Evolutionary conservation across 2,329 filamentous ascomycete genomes (phyloP).

Genomic region (Fusarium sp.): DNA sequence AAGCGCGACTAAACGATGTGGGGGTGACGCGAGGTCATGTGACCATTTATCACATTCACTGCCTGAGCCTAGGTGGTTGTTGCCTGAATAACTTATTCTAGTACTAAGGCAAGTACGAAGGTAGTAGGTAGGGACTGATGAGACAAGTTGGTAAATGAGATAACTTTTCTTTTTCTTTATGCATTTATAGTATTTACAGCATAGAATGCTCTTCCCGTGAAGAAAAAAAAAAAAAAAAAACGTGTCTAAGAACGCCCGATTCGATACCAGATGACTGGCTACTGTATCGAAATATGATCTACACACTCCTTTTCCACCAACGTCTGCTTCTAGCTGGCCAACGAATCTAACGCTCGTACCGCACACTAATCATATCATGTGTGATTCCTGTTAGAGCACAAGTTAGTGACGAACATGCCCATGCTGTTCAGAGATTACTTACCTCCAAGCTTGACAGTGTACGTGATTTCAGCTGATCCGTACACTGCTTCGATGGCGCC

Average conservation of each 20-base stretch:
- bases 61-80: not conserved
- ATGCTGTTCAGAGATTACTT: conserved; percentile 2
- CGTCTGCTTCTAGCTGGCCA: not conserved
- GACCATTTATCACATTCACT: conserved; percentile 1
- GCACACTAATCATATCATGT: conserved; percentile 52
- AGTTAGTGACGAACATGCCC: conserved; percentile 16
- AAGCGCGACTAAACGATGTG: conserved; percentile 36
- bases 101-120: not conserved
- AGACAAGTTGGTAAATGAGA: not conserved
- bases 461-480: conserved; percentile 54
- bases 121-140: not conserved
- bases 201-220: not conserved
- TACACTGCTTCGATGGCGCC: conserved; percentile 54
- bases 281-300: not conserved
- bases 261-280: not conserved
- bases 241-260: not conserved
- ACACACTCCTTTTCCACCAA: conserved; percentile 2
- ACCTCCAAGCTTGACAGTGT: conserved; percentile 54
- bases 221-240: not conserved
- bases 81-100: not conserved
- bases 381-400: conserved; percentile 47
- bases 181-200: not conserved
- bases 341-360: conserved; percentile 46
- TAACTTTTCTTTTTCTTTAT: not conserved
- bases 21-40: conserved; percentile 43